Evolutionary conservation across 305 asterid genomes (phyloP).

Genomic region (Fraxinus sp.): DNA sequence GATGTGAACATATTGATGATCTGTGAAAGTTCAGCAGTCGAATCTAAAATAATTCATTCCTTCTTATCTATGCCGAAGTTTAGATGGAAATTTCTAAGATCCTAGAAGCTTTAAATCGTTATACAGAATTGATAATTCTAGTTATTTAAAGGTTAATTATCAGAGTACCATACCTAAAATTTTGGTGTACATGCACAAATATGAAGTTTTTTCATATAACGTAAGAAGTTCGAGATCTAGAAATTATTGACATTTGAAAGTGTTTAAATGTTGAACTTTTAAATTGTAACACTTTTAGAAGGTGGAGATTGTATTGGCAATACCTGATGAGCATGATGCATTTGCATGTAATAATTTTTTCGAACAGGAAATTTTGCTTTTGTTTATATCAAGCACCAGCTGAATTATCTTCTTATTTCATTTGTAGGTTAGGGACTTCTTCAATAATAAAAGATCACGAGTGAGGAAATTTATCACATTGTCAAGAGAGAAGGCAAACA

Average conservation of each 20-base stretch:
- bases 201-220: neutral
- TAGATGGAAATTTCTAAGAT: neutral
- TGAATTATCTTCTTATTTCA: neutral
- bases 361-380: neutral
- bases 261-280: neutral
- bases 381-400: neutral
- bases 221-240: neutral
- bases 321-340: neutral
- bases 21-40: neutral
- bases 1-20: neutral
- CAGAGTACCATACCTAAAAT: neutral
- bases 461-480: slow-evolving; percentile 72
- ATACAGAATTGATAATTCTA: neutral
- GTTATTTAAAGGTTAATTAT: neutral
- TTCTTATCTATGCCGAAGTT: neutral
- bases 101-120: neutral
- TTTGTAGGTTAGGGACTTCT: slow-evolving; percentile 82
- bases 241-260: neutral
- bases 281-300: neutral
- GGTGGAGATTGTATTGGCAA: neutral
- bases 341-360: neutral
- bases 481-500: slow-evolving; percentile 60
- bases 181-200: neutral
- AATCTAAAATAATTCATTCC: neutral
- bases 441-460: slow-evolving; percentile 67